Evolutionary conservation across 2,329 filamentous ascomycete genomes (phyloP).

Genomic region (Neonectria punicea): DNA sequence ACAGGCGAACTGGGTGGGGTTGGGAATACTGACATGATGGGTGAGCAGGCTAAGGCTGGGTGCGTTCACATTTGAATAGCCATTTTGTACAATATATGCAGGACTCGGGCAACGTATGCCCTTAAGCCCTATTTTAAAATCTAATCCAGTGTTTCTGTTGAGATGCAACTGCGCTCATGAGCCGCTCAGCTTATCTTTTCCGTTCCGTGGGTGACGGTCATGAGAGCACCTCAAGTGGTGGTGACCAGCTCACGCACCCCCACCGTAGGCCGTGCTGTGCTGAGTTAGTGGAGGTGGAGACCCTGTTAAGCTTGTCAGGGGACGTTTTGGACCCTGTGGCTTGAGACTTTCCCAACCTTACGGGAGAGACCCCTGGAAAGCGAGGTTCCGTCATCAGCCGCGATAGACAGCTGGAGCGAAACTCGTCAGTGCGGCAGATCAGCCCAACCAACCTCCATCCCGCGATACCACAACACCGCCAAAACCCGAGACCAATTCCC

Average conservation of each 20-base stretch:
- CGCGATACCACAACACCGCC: not conserved
- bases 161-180: not conserved
- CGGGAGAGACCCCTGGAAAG: no score
- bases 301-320: not conserved
- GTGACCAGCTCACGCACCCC: not conserved
- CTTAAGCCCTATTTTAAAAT: not conserved
- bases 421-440: not conserved
- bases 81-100: conserved; percentile 11
- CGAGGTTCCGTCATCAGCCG: conserved; percentile 1
- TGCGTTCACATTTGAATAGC: conserved; percentile 2
- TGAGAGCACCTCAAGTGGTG: not conserved
- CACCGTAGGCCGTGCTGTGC: not conserved
- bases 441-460: not conserved
- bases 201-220: not conserved
- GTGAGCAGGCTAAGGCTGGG: not conserved
- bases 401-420: not conserved
- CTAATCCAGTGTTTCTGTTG: not conserved
- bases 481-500: not conserved
- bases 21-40: conserved; percentile 3
- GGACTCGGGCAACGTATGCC: not conserved
- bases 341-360: not conserved
- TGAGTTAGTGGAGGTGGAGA: not conserved
- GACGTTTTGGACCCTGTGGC: not conserved
- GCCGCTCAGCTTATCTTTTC: not conserved
- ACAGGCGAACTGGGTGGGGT: not conserved